phyloP scores from a whole-genome alignment of 306 rosid genomes.

The Cotoneaster glaucophyllus region DNA sequence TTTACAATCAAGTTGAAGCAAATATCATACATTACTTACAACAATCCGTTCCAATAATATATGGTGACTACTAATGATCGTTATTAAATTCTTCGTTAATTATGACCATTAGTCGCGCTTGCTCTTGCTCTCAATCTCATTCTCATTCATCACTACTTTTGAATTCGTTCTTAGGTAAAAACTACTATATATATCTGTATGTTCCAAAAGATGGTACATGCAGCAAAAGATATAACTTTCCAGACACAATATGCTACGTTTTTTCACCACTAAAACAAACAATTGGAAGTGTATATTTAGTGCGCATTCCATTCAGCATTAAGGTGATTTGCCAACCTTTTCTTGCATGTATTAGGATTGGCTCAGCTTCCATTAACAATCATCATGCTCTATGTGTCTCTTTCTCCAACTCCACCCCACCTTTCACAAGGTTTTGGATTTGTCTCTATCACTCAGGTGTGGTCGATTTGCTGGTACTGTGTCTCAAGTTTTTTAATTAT shows the following conservation, averaged over 20 bases:
- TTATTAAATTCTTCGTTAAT: background rate
- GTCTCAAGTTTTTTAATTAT: background rate
- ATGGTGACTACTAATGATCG: background rate
- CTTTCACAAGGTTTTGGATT: conserved; percentile 9
- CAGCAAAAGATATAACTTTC: background rate
- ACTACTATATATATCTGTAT: background rate
- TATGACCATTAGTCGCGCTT: background rate
- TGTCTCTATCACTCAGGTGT: conserved; percentile 4
- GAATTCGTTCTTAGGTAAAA: background rate
- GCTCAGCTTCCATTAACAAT: background rate
- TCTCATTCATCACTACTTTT: background rate
- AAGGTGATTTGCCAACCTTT: conserved; percentile 25
- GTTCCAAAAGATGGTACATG: no score
- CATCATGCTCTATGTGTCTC: conserved; percentile 9
- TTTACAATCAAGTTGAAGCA: background rate
- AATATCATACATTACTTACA: background rate
- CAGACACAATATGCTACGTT: background rate
- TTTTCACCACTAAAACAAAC: conserved; percentile 14
- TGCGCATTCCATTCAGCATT: conserved; percentile 28
- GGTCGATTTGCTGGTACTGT: background rate
- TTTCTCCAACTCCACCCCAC: conserved; percentile 18
- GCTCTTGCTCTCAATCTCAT: background rate
- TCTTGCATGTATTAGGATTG: background rate
- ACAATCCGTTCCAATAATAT: background rate
- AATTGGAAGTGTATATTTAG: background rate